Percentiles rank a stretch among this genome's conserved stretches.
Conservation (phyloP, 2,329 filamentous ascomycete genomes). For the Seiridium unicorne region DNA sequence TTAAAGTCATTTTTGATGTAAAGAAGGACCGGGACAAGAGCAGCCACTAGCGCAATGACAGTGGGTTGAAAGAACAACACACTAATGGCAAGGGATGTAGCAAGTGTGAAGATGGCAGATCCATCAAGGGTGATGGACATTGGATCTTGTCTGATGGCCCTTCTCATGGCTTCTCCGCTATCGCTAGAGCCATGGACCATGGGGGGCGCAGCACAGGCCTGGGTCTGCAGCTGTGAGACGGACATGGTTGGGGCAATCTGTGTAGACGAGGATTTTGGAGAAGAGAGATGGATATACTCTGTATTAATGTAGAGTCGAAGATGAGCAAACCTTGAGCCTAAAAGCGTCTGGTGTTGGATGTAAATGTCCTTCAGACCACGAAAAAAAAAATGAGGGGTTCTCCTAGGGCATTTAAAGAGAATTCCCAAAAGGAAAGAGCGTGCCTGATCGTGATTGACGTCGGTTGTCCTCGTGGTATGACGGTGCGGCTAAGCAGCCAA, state of each 20-base stretch:
- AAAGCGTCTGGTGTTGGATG: background rate
- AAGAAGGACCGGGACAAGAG: slow-evolving; percentile 45
- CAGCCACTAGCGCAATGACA: slow-evolving; percentile 48
- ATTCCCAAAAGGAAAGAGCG: background rate
- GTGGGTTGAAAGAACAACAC: slow-evolving; percentile 50
- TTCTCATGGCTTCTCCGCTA: slow-evolving; percentile 32
- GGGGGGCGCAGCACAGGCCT: slow-evolving; percentile 18
- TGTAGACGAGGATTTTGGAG: background rate
- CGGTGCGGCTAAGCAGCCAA: slow-evolving; percentile 1
- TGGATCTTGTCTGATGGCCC: slow-evolving; percentile 47
- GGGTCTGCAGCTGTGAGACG: slow-evolving; percentile 21
- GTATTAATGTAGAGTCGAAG: background rate
- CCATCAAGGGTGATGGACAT: slow-evolving; percentile 54
- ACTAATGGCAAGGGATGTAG: slow-evolving; percentile 45
- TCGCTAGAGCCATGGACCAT: slow-evolving; percentile 15
- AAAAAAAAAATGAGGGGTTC: background rate
- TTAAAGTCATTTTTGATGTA: slow-evolving; percentile 69
- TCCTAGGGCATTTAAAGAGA: background rate
- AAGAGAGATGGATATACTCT: background rate
- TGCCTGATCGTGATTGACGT: slow-evolving; percentile 1
- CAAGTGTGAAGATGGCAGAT: slow-evolving; percentile 42
- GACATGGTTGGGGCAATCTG: slow-evolving; percentile 15
- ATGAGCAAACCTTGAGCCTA: slow-evolving; percentile 12
- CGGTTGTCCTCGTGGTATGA: slow-evolving; percentile 3
- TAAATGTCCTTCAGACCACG: background rate